A percentile compares a stretch with the other conserved stretches of the same genome.
Evolutionary conservation across 1,139 yeast genomes (phyloP).

Genomic region (Suhomyces terraborum): DNA sequence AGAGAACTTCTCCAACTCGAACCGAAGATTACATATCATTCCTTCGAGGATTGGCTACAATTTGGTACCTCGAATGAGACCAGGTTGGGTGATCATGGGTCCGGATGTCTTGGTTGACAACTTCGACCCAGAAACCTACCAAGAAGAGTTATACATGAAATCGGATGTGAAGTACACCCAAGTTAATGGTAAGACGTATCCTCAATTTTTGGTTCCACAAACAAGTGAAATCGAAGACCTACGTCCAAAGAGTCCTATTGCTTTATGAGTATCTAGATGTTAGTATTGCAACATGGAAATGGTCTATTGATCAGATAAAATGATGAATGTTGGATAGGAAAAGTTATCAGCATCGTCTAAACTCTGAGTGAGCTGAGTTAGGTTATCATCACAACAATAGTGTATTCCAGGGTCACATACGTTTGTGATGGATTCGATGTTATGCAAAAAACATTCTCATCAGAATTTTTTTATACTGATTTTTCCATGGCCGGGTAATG

Average conservation of each 20-base stretch:
- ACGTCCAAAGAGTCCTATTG: constrained; percentile 78
- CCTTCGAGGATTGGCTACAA: constrained; percentile 67
- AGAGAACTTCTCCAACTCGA: constrained; percentile 86
- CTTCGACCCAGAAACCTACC: constrained; percentile 46
- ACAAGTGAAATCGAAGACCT: constrained; percentile 72
- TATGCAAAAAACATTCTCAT: too few relatives aligned
- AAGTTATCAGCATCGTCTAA: constrained; percentile 50
- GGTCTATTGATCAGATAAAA: constrained; percentile 22
- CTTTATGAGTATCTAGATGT: constrained; percentile 8
- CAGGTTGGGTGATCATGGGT: constrained; percentile 89
- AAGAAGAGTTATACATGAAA: constrained; percentile 34
- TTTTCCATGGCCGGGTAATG: constrained; percentile 13
- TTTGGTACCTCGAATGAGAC: constrained; percentile 68
- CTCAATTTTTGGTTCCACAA: constrained; percentile 59
- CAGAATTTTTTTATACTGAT: not conserved
- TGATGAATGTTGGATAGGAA: constrained; percentile 51
- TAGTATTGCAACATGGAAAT: constrained; percentile 7
- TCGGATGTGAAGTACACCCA: constrained; percentile 35
- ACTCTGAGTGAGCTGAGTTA: constrained; percentile 60
- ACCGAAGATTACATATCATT: constrained; percentile 78
- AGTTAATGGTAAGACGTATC: constrained; percentile 19
- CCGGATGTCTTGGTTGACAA: constrained; percentile 81
- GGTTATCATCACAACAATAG: constrained; percentile 48
- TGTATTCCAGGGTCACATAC: constrained; percentile 14
- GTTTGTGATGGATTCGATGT: constrained; percentile 6